A percentile compares a stretch with the other conserved stretches of the same genome.
Evolutionary conservation across 768 basidiomycete species (phyloP).

Genomic region (Cystofilobasidium ferigula): DNA sequence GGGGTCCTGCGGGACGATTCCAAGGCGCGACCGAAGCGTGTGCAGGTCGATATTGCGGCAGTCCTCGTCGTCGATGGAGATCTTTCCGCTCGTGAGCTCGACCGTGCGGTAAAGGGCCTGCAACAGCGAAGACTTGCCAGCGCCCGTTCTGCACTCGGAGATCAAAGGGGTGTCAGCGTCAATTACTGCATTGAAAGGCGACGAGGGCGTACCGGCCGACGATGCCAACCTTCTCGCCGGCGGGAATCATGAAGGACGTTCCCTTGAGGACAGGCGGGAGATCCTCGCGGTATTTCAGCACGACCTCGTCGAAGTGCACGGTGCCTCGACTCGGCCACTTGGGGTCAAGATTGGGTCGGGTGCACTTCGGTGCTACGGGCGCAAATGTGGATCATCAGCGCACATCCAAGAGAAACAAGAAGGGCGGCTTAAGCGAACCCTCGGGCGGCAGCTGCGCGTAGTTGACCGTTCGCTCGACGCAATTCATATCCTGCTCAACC

Average conservation of each 20-base stretch:
- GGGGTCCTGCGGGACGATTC: constrained; percentile 34
- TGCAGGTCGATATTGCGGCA: constrained; percentile 67
- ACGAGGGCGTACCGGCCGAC: constrained; percentile 53
- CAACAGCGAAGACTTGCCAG: constrained; percentile 84
- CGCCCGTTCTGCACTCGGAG: constrained; percentile 32
- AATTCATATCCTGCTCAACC: constrained; percentile 86
- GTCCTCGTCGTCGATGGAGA: constrained; percentile 72
- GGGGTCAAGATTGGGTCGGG: constrained; percentile 48
- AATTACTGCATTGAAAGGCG: too few relatives aligned
- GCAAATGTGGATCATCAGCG: too few relatives aligned
- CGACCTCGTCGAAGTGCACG: constrained; percentile 63
- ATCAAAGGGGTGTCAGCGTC: too few relatives aligned
- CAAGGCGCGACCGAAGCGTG: constrained; percentile 44
- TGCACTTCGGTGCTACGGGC: too few relatives aligned
- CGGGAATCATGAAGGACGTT: constrained; percentile 39
- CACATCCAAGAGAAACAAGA: too few relatives aligned
- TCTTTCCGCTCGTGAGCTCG: constrained; percentile 61
- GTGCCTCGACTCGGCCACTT: constrained; percentile 66
- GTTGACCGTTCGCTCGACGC: constrained; percentile 54
- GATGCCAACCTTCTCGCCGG: constrained; percentile 80
- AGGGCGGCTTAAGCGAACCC: not conserved
- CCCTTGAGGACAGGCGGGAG: constrained; percentile 73
- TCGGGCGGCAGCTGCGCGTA: constrained; percentile 60
- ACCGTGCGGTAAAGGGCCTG: constrained; percentile 59
- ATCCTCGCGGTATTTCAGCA: constrained; percentile 72